Conservation (phyloP, 2,329 filamentous ascomycete genomes). For the Alternaria arbusti region DNA sequence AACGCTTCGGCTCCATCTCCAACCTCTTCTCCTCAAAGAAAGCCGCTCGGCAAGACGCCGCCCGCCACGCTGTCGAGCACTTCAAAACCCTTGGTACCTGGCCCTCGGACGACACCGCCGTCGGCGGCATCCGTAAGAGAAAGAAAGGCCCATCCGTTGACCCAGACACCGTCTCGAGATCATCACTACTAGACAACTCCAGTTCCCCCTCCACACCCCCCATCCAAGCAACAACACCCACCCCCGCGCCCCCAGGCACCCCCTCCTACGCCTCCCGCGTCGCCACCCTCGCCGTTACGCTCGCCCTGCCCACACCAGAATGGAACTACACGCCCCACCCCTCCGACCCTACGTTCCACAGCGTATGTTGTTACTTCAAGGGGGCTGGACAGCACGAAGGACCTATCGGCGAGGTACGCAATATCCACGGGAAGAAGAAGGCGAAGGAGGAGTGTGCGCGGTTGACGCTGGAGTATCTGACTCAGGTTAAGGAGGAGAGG, state of each 20-base stretch:
- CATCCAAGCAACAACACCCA: not conserved
- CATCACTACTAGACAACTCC: not conserved
- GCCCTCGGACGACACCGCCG: conserved; percentile 25
- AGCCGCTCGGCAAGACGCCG: conserved; percentile 50
- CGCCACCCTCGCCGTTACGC: conserved; percentile 23
- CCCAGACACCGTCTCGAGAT: not conserved
- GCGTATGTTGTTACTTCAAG: conserved; percentile 46
- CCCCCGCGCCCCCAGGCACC: not conserved
- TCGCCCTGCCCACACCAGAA: conserved; percentile 32
- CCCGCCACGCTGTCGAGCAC: conserved; percentile 50
- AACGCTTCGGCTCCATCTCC: conserved; percentile 45
- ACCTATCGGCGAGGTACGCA: conserved; percentile 50
- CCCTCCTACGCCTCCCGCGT: conserved; percentile 21
- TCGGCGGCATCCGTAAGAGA: conserved; percentile 43
- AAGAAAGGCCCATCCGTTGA: conserved; percentile 9
- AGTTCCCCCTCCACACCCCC: not conserved
- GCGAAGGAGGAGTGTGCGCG: conserved; percentile 58
- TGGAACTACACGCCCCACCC: conserved; percentile 18
- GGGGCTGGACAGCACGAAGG: conserved; percentile 27
- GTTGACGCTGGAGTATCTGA: conserved; percentile 49
- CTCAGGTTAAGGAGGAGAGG: conserved; percentile 38
- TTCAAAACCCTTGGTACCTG: conserved; percentile 46
- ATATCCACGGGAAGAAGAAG: conserved; percentile 57
- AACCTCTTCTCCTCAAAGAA: conserved; percentile 49
- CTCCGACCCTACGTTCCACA: conserved; percentile 38